Evolutionary conservation across 345 rosid genomes (phyloP), one percentile per base, ranked within the genome.

Genomic region (Boechera stricta): DNA sequence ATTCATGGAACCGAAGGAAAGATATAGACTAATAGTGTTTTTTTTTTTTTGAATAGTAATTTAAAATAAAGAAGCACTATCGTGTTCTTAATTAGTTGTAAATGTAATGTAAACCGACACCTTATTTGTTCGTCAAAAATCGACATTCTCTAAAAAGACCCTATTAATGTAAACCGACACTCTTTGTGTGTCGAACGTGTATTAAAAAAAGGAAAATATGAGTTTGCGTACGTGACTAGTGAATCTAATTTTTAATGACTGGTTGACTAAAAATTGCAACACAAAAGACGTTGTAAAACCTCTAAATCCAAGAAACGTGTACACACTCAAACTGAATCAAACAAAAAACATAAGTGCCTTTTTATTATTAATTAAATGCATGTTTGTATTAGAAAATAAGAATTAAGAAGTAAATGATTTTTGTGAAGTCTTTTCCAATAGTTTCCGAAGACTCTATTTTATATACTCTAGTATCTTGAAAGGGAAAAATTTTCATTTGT

Each of bases 221-320:
- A 49, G 73, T 49, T 75, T 75, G 74, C 62, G 54, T 67, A 29
- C 62, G 69, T 75, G 68, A 59, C 68, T 59, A 39, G 68, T 75
- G 74, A 59, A 49, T 57, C 44, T 39, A 49, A 18, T 38, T 3
- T 52, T 58, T 39, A 49, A 60, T 59, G 24, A 58, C 18, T 13
- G 10, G 32, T 75, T 67, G 79, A 67, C 67, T 67, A 45, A 75
- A 41, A 47, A 7, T 28, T 55, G 77, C 60, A 66, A 59, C 55
- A 58, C 47, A 13, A 47, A 58, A 58, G 52, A 48, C 3, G 24
- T 66, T 65, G 24, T 21, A 21, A 36, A 58, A 67, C 73, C 73
- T 58, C 61, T 39, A 15, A 28, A 75, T 57, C 67, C 44, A 49
- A 41, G 38, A 60, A 76, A 42, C 31, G 38, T 76, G 75, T 76